phyloP scores from a whole-genome alignment of 768 basidiomycete species.

The Leccinum fibrillosum region DNA sequence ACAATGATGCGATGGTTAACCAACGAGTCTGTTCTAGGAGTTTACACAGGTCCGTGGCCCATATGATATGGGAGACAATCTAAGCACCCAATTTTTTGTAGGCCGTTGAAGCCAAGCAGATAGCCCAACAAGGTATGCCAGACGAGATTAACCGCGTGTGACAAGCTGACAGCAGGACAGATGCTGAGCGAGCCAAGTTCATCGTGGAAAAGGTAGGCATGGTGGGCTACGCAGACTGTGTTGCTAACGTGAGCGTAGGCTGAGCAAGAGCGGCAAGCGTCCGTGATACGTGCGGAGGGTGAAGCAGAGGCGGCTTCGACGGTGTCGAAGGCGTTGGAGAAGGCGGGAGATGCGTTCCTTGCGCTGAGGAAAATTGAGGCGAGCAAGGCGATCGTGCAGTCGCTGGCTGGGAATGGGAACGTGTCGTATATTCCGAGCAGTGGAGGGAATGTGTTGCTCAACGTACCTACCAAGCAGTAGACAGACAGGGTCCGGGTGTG shows the following conservation, averaged over 20 bases:
- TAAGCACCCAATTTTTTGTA: slow-evolving; percentile 13
- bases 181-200: slow-evolving; percentile 98
- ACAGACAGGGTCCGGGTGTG: slow-evolving; percentile 11
- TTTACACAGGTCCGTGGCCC: slow-evolving; percentile 60
- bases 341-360: slow-evolving; percentile 95
- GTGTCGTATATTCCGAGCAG: slow-evolving; percentile 88
- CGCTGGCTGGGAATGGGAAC: slow-evolving; percentile 73
- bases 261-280: slow-evolving; percentile 98
- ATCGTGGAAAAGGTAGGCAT: slow-evolving; percentile 89
- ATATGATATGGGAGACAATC: not conserved
- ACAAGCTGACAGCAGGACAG: slow-evolving; percentile 39
- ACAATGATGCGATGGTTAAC: not conserved
- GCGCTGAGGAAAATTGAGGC: slow-evolving; percentile 96
- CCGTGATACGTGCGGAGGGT: slow-evolving; percentile 96
- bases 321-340: slow-evolving; percentile 86
- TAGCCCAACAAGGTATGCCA: slow-evolving; percentile 91
- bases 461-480: slow-evolving; percentile 59
- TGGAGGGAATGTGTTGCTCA: slow-evolving; percentile 77
- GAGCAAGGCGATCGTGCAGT: slow-evolving; percentile 93
- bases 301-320: slow-evolving; percentile 97
- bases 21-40: slow-evolving; percentile 50
- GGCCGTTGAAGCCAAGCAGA: slow-evolving; percentile 99
- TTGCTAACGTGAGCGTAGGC: slow-evolving; percentile 53
- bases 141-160: not conserved
- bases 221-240: not conserved